phyloP scores from a whole-genome alignment of 495 filamentous ascomycete species.

The Penicillium turbatum region DNA sequence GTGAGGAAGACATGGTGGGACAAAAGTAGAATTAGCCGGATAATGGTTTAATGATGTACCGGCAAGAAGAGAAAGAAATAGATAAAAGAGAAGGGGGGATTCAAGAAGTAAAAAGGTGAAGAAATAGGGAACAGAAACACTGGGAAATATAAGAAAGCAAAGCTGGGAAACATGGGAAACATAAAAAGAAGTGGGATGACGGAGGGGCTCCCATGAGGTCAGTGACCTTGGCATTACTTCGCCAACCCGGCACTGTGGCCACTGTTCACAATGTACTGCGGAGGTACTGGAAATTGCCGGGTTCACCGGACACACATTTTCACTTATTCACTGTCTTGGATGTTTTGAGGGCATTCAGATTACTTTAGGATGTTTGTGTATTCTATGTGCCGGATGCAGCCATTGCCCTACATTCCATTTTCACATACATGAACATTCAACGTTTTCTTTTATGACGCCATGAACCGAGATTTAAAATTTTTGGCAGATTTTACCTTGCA shows the following conservation, averaged over 20 bases:
- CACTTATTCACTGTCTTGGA: not conserved
- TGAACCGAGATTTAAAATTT: conserved; percentile 11
- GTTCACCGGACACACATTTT: conserved; percentile 26
- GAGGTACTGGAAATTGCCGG: conserved; percentile 23
- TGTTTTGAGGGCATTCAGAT: not conserved
- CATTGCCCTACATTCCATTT: conserved; percentile 3
- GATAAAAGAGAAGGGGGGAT: conserved; percentile 7
- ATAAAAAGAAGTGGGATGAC: conserved; percentile 14
- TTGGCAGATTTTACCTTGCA: conserved; percentile 4
- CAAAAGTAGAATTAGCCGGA: conserved; percentile 5
- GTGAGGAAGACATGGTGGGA: conserved; percentile 40
- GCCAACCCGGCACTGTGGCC: not conserved
- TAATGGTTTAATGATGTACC: conserved; percentile 1
- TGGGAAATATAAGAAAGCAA: conserved; percentile 6
- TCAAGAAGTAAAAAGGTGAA: conserved; percentile 2
- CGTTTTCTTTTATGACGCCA: conserved; percentile 16
- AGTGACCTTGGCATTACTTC: conserved; percentile 20
- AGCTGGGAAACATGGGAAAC: conserved; percentile 11
- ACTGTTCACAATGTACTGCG: not conserved
- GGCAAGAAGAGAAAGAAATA: conserved; percentile 2
- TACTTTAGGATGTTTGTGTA: not conserved
- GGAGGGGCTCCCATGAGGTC: conserved; percentile 39
- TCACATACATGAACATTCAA: not conserved
- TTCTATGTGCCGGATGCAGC: conserved; percentile 7
- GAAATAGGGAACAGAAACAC: conserved; percentile 15